These are phyloP conservation scores for Kappamyces sp. DNA, from an alignment of 192 early-diverging fungal genomes.

Conservation along the genomic window DNA sequence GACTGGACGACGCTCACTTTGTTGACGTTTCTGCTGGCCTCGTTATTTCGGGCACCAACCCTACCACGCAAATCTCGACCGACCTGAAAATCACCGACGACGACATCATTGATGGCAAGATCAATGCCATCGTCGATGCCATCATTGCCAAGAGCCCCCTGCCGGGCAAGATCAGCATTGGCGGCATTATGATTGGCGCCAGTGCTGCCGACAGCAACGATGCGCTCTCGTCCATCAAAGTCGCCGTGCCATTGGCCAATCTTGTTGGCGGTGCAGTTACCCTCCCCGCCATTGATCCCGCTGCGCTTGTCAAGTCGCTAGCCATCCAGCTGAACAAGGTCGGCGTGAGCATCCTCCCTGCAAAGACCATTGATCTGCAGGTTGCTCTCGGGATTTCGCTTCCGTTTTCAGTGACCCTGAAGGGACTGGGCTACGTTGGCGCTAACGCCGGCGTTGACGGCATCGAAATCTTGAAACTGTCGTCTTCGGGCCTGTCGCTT, in stretches of 20 bases:
- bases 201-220: constrained; percentile 1
- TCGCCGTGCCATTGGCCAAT: background rate
- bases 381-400: constrained; percentile 12
- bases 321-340: constrained; percentile 2
- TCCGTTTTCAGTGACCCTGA: constrained; percentile 24
- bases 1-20: constrained; percentile 1
- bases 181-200: background rate
- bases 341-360: background rate
- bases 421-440: constrained; percentile 23
- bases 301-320: background rate
- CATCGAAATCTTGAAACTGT: background rate
- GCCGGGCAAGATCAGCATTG: background rate
- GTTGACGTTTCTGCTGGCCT: background rate
- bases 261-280: background rate
- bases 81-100: background rate
- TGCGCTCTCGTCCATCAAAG: constrained; percentile 4
- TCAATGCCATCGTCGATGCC: constrained; percentile 1
- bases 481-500: background rate
- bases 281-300: background rate
- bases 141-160: background rate
- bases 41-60: background rate
- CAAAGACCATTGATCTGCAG: constrained; percentile 4
- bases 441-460: constrained; percentile 18
- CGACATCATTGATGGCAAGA: background rate
- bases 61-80: background rate